Conservation (phyloP, 2,329 filamentous ascomycete genomes). For the Ceratocystis alfenasii region DNA sequence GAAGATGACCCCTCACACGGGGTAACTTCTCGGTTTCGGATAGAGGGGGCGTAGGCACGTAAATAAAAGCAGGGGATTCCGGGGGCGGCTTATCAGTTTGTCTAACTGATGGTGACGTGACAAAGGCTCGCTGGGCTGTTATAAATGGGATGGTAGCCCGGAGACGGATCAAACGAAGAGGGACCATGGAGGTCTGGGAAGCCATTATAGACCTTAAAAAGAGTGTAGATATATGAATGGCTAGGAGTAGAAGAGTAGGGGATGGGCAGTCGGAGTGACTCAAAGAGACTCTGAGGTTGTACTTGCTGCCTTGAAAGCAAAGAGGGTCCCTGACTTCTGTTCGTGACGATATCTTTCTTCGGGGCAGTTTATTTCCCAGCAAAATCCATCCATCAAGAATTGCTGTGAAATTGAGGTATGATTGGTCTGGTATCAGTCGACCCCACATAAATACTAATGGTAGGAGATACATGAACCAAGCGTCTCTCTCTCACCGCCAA, state of each 20-base stretch:
- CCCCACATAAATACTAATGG: conserved; percentile 6
- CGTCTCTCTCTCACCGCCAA: conserved; percentile 19
- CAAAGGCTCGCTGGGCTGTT: conserved; percentile 1
- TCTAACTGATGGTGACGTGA: conserved; percentile 25
- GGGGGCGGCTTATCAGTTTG: conserved; percentile 45
- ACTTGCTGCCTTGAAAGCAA: neutral
- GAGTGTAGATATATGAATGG: neutral
- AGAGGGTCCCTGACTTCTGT: neutral
- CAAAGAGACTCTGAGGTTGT: neutral
- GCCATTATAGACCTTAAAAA: conserved; percentile 12
- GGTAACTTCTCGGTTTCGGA: conserved; percentile 37
- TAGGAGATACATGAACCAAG: neutral
- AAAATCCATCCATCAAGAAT: conserved; percentile 9
- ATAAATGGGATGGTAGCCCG: neutral
- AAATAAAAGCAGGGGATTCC: conserved; percentile 79
- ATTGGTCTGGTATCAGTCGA: conserved; percentile 7
- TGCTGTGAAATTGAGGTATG: neutral
- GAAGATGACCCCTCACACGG: conserved; percentile 63
- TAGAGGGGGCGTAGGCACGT: conserved; percentile 66
- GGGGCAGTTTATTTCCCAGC: neutral
- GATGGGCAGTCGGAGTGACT: neutral
- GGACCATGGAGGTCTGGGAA: neutral
- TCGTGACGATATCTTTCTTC: neutral
- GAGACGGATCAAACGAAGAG: neutral
- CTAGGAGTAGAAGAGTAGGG: neutral